Evolutionary conservation across 805 yeast species (phyloP), one percentile per base, ranked within the genome.

Genomic region (Yarrowia sp.): DNA sequence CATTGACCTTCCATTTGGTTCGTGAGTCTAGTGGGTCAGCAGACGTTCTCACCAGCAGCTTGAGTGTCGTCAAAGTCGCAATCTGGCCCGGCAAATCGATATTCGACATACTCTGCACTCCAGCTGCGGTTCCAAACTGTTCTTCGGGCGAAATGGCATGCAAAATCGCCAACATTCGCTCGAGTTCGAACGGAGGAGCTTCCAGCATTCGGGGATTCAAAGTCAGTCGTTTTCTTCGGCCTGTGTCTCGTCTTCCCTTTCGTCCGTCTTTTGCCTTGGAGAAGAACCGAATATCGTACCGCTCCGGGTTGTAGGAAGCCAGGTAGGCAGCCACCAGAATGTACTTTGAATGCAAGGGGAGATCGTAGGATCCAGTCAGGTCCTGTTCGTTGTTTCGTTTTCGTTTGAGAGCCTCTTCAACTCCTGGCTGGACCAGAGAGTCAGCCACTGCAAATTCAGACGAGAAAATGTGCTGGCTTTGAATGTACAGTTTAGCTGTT

Each of bases 291-390:
- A 87, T 79, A 77, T 92, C 98, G 74, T 84, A 84, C 70, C 86
- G 84, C 1, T 89, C 87, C 40, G 89, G 90, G 69, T 87, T 85
- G 74, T 85, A 90, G 0, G 97, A 91, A 0, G 97, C 96, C 59
- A 92, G 79, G 76, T 89, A 93, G 0, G 97, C 88, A 0, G 97
- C 91, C 41, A 92, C 83, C 15, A 92, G 77, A n/a, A 93, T 78
- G 74, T 84, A 91, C 74, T 90, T 89, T 2, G 94, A 84, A 63
- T 85, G 83, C 9, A 74, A 75, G 0, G 93, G 86, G 50, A 90
- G 78, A 71, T 87, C 88, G 65, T 82, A 69, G 2, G 59, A 15
- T 3, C 35, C 58, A 5, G 48, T 66, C 40, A 45, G 8, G 70
- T 80, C 79, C 46, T 55, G 32, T 12, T 45, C 48, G 12, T 56